These are phyloP conservation scores for Phytophthora nicotianae DNA, from an alignment of 352 stramenopile genomes.

Conservation along the genomic window DNA sequence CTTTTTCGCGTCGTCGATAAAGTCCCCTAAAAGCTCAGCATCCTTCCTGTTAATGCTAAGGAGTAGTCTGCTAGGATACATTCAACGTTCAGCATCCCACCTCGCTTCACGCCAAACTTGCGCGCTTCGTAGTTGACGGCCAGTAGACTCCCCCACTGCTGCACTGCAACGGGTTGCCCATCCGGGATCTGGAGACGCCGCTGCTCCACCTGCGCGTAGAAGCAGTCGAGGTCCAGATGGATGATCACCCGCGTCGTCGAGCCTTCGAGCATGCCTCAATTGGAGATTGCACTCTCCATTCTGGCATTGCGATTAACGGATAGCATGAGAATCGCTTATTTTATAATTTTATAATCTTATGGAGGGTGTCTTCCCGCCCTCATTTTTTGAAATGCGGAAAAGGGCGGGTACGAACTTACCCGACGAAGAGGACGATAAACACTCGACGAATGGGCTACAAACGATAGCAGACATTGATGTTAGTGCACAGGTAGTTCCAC, in stretches of 20 bases:
- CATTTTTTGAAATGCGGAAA: background rate
- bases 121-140: conserved; percentile 86
- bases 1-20: conserved; percentile 57
- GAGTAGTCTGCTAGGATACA: background rate
- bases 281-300: no score
- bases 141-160: conserved; percentile 86
- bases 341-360: no score
- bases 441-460: no score
- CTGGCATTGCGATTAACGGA: no score
- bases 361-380: no score
- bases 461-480: no score
- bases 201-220: conserved; percentile 88
- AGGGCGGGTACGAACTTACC: no score
- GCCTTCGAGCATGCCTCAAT: background rate
- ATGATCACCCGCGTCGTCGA: conserved; percentile 66
- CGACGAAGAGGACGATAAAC: no score
- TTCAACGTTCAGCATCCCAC: conserved; percentile 23
- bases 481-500: no score
- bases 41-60: background rate
- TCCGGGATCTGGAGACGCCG: conserved; percentile 68
- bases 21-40: conserved; percentile 52
- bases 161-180: conserved; percentile 70
- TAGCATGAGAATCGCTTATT: no score
- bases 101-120: conserved; percentile 69
- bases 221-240: conserved; percentile 89